Base-by-base conservation (phyloP, 805 yeast genomes). In the Schwanniomyces yamadae region DNA sequence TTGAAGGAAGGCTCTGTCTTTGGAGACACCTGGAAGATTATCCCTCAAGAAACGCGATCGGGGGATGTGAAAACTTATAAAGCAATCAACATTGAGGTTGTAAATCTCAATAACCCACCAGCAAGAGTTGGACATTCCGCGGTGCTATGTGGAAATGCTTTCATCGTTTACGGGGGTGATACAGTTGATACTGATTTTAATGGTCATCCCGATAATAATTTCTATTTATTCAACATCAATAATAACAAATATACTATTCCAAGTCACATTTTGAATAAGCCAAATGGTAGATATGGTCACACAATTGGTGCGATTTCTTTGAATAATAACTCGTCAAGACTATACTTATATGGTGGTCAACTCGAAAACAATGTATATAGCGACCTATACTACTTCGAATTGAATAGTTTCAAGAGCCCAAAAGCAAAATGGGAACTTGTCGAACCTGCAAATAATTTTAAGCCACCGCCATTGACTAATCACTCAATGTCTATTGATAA, bases 121-220 rank as follows among this genome's bases (percentile, higher is more conserved):
- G 96, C 98, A 22, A 80, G 99, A 50, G 96, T 91, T 5, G 98
- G 98, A 3, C 99, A 93, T 61, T 87, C 96, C 5, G 75, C 95
- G 1, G 84, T 90, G 7, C 71, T 91, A 22, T 82, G 95, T 42
- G 99, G 98, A 10, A 91, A 90, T 54, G 98, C 98, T 1, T 93
- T 83, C 52, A 89, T 93, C 29, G 78, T 93, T 10, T 91, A 87
- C 61, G 99, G 98, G 23, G 99, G 99, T 52, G 99, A 93, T 57
- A 93, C 98, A 1, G 84, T 81, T 25, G 84, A 80, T 33, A 82
- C 89, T 23, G 88, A 84, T 53, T 75, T 75, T 32, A 72, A 73
- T 33, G 88, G 88, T 5, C 79, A 77, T 38, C 81, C 95, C 46
- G 99, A 93, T 62, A 90, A 91, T 61, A 87, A 85, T 55, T 68